Evolutionary conservation across 495 filamentous ascomycete species (phyloP), one percentile per base, ranked within the genome.

Genomic region (Penicillium angulare): DNA sequence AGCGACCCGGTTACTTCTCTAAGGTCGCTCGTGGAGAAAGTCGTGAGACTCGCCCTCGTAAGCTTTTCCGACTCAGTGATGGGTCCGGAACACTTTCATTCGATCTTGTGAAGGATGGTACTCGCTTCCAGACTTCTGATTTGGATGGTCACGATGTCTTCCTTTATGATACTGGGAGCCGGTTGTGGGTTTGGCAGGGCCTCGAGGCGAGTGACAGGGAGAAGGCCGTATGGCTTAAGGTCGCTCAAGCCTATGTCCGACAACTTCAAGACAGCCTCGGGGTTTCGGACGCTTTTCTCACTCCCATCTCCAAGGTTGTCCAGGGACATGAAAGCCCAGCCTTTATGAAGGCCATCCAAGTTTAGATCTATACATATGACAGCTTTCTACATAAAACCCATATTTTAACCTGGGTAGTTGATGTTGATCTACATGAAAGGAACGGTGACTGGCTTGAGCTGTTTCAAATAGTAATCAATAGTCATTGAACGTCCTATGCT

Each of bases 171-270:
- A 64, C 59, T 9, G 79, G 79, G 6, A 68, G 51, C 35, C 64
- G 56, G 26, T 63, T 84, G 13, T 86, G 80, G 80, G 79, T 86
- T 20, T 86, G 81, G 81, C 75, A 82, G 59, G 82, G 82, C 4
- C 54, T 55, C 3, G 66, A 63, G 3, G 81, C 81, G 2, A 84
- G 81, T 60, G 66, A 58, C 33, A 52, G 53, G 6, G 82, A 84
- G 63, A 81, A 72, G 55, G 73, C 75, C 0, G 57, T 73, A 64
- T 86, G 82, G 81, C 64, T 84, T 18, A 77, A 73, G 52, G 72
- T 81, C 6, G 77, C 79, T 15, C 77, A 83, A 59, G 60, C 63
- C 6, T 86, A 84, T 53, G 55, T 84, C 27, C 67, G 72, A 20
- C 69, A 71, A 35, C 60, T 79, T 26, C 72, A 77, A 49, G 67